phyloP scores from a whole-genome alignment of 2,329 filamentous ascomycete species.

The Sporothrix brunneoviolacea region DNA sequence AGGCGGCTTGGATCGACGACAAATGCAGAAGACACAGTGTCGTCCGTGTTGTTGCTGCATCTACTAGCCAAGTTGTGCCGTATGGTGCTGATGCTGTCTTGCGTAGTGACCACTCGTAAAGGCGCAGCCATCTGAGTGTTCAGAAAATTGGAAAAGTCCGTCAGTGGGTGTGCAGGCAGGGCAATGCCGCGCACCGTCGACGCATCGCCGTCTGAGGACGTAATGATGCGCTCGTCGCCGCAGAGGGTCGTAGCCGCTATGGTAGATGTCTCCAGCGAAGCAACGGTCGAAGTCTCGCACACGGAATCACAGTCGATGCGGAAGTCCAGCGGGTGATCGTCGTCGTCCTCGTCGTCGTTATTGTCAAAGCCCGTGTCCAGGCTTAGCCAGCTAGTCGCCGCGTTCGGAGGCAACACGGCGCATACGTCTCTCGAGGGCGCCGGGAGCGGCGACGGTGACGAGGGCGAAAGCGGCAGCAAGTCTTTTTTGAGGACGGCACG shows the following conservation, averaged over 20 bases:
- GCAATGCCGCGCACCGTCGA: slow-evolving; percentile 10
- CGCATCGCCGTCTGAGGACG: slow-evolving; percentile 7
- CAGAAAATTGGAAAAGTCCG: slow-evolving; percentile 33
- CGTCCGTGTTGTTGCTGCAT: background rate
- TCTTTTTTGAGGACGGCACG: too few species aligned
- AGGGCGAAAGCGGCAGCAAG: background rate
- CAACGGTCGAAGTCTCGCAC: background rate
- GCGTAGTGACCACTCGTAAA: background rate
- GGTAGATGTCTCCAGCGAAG: background rate
- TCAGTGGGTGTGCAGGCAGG: slow-evolving; percentile 17
- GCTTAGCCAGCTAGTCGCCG: background rate
- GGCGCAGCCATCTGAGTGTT: slow-evolving; percentile 2
- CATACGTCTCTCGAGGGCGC: background rate
- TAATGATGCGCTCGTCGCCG: background rate
- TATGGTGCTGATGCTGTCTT: background rate
- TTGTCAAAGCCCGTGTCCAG: background rate
- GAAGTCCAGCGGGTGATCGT: background rate
- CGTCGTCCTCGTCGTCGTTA: background rate
- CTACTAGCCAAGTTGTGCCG: background rate
- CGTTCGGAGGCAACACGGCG: background rate
- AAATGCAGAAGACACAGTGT: background rate
- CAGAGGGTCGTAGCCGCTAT: background rate
- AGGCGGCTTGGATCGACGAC: background rate
- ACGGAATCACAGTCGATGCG: slow-evolving; percentile 12
- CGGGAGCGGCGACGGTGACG: background rate